A percentile compares a stretch with the other conserved stretches of the same genome.
Evolutionary conservation across 1,284 basidiomycete species (phyloP).

Genomic region (Mycena sp.): DNA sequence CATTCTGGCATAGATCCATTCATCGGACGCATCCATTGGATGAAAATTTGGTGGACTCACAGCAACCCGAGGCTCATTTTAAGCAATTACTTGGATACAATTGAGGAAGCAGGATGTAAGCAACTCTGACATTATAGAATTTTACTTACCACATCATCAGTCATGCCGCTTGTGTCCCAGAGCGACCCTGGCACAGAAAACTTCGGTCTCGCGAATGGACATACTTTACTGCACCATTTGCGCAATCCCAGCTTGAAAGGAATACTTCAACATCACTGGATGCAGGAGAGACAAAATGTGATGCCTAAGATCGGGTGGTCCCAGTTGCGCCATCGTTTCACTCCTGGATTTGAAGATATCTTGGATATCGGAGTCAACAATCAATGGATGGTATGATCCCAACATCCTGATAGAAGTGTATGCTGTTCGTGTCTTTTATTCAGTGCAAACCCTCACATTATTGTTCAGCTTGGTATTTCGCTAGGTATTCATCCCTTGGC

Average conservation of each 20-base stretch:
- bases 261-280: conserved; percentile 44
- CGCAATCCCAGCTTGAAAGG: conserved; percentile 37
- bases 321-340: conserved; percentile 31
- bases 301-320: conserved; percentile 42
- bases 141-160: too few relatives aligned
- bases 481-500: too few relatives aligned
- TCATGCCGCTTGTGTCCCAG: conserved; percentile 41
- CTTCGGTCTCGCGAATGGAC: conserved; percentile 41
- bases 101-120: too few relatives aligned
- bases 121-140: too few relatives aligned
- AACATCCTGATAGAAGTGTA: conserved; percentile 41
- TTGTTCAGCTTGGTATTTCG: too few relatives aligned
- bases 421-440: too few relatives aligned
- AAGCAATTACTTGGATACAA: too few relatives aligned
- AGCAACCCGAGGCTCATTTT: too few relatives aligned
- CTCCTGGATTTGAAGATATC: conserved; percentile 40
- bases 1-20: too few relatives aligned
- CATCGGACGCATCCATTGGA: too few relatives aligned
- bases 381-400: conserved; percentile 42
- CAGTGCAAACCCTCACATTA: too few relatives aligned
- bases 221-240: conserved; percentile 37
- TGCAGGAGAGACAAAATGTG: conserved; percentile 37
- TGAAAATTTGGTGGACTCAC: too few relatives aligned
- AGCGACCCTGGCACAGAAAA: conserved; percentile 46
- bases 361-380: conserved; percentile 42